Evolutionary conservation across 2,329 filamentous ascomycete species (phyloP).

Genomic region (Fusarium sp.): DNA sequence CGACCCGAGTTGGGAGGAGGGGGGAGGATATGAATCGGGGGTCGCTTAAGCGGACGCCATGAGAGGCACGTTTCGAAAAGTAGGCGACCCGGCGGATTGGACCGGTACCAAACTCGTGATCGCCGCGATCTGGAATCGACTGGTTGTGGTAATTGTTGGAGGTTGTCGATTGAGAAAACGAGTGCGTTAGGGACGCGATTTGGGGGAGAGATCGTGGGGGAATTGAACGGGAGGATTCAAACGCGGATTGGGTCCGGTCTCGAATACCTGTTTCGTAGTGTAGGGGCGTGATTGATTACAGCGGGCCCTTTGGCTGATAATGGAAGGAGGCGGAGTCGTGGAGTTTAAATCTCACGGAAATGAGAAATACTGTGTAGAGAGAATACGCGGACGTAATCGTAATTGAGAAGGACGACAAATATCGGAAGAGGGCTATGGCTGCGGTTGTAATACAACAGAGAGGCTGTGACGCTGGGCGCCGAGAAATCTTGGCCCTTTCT

Average conservation of each 20-base stretch:
- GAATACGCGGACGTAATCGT: not conserved
- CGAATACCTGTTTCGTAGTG: conserved; percentile 1
- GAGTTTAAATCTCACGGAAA: not conserved
- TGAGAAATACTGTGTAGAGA: not conserved
- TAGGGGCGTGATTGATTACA: conserved; percentile 23
- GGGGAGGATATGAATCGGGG: not conserved
- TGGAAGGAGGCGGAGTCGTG: conserved; percentile 24
- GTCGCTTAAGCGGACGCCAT: conserved; percentile 45
- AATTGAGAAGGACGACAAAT: not conserved
- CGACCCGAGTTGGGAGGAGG: not conserved
- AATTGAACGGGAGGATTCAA: conserved; percentile 22
- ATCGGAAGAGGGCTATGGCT: not conserved
- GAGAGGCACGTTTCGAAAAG: conserved; percentile 10
- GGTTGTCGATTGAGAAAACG: conserved; percentile 12
- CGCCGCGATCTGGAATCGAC: conserved; percentile 4
- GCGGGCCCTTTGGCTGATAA: conserved; percentile 24
- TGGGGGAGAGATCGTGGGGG: conserved; percentile 28
- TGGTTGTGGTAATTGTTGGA: conserved; percentile 7
- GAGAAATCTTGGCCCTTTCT: conserved; percentile 32
- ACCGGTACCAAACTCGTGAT: conserved; percentile 8
- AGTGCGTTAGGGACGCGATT: conserved; percentile 33
- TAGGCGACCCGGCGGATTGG: conserved; percentile 6
- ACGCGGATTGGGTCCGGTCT: conserved; percentile 19
- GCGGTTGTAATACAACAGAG: conserved; percentile 7
- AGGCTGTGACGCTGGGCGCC: conserved; percentile 37